These are phyloP conservation scores for Athelia psychrophila DNA, from an alignment of 1,284 basidiomycete genomes.

Conservation along the genomic window DNA sequence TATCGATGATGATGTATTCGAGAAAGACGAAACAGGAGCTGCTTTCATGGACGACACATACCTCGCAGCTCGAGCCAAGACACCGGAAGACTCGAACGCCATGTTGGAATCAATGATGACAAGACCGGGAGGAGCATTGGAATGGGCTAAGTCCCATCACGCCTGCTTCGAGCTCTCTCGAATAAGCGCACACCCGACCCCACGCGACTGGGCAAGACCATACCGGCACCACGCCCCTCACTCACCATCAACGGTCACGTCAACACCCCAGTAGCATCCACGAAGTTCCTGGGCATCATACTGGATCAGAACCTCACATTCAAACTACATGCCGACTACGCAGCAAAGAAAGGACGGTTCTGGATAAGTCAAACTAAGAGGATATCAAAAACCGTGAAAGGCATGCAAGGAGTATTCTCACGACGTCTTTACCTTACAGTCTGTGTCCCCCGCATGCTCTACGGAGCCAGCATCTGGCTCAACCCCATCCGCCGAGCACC, in stretches of 20 bases:
- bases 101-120: conserved; percentile 13
- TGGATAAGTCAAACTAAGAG: not conserved
- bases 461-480: not conserved
- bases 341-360: not conserved
- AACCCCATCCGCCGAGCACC: not conserved
- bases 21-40: conserved; percentile 1
- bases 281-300: conserved; percentile 31
- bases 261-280: conserved; percentile 7
- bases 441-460: not conserved
- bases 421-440: not conserved
- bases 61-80: conserved; percentile 6
- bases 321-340: not conserved
- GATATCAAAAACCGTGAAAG: not conserved
- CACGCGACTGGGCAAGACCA: conserved; percentile 2
- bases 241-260: conserved; percentile 2
- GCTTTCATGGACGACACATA: conserved; percentile 14
- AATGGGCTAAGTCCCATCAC: conserved; percentile 11
- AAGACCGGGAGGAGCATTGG: not conserved
- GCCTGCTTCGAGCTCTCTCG: conserved; percentile 13
- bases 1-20: conserved; percentile 9
- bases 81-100: conserved; percentile 12
- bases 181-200: conserved; percentile 13
- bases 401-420: not conserved
- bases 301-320: not conserved
- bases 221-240: not conserved